Evolutionary conservation across 345 rosid species (phyloP).

Genomic region (Linum lewisii): DNA sequence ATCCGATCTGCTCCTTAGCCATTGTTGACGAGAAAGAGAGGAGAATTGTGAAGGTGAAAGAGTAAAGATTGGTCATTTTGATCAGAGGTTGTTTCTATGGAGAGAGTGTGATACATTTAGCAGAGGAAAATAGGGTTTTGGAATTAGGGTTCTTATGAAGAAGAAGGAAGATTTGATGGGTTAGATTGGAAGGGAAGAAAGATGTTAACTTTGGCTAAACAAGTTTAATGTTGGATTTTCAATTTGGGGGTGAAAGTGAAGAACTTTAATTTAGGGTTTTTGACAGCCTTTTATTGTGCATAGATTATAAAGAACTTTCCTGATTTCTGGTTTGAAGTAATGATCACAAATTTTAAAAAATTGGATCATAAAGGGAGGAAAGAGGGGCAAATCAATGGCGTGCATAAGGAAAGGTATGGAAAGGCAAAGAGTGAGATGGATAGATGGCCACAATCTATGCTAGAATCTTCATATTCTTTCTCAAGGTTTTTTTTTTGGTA

Average conservation of each 20-base stretch:
- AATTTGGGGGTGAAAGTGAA: neutral
- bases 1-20: neutral
- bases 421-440: neutral
- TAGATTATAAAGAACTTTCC: neutral
- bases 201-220: neutral
- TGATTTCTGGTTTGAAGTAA: neutral
- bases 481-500: too few species aligned
- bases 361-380: neutral
- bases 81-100: neutral
- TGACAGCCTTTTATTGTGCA: neutral
- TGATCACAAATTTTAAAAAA: too few species aligned
- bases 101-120: too few species aligned
- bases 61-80: neutral
- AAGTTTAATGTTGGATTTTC: too few species aligned
- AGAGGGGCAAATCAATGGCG: neutral
- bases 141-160: too few species aligned
- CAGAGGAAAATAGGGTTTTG: too few species aligned
- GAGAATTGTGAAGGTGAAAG: neutral
- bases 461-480: neutral
- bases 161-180: too few species aligned
- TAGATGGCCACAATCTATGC: neutral
- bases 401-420: neutral
- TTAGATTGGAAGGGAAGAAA: neutral
- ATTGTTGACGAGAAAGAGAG: neutral
- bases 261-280: neutral